Conservation (phyloP, 2,329 filamentous ascomycete species). For the Malbranchea zuffiana region DNA sequence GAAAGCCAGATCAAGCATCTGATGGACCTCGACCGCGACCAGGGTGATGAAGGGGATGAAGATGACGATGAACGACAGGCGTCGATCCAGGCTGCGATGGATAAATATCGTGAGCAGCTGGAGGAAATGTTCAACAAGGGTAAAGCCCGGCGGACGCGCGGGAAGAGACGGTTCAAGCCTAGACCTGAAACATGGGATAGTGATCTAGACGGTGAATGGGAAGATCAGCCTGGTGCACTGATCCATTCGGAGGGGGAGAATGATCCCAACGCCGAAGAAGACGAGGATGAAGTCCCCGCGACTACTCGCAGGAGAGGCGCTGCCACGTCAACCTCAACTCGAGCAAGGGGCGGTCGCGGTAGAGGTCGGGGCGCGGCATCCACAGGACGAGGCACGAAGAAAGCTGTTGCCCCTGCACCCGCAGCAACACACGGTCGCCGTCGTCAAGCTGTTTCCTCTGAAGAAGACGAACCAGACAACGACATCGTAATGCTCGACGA, state of each 20-base stretch:
- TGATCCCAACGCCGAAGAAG: slow-evolving; percentile 36
- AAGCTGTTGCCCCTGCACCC: slow-evolving; percentile 15
- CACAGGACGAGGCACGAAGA: slow-evolving; percentile 23
- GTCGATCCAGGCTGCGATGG: slow-evolving; percentile 63
- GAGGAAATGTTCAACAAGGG: slow-evolving; percentile 63
- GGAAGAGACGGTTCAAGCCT: slow-evolving; percentile 55
- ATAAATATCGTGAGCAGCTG: slow-evolving; percentile 55
- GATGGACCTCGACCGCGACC: slow-evolving; percentile 53
- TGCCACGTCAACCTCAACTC: slow-evolving; percentile 29
- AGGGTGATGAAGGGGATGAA: slow-evolving; percentile 56
- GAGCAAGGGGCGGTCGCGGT: slow-evolving; percentile 23
- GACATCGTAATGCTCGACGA: slow-evolving; percentile 33
- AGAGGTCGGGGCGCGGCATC: slow-evolving; percentile 20
- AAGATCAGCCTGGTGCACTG: slow-evolving; percentile 60
- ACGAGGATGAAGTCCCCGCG: slow-evolving; percentile 37
- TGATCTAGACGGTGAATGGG: slow-evolving; percentile 81
- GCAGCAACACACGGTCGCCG: slow-evolving; percentile 18
- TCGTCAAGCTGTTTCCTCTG: slow-evolving; percentile 22
- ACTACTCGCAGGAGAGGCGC: slow-evolving; percentile 36
- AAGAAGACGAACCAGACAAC: slow-evolving; percentile 28
- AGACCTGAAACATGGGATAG: slow-evolving; percentile 76
- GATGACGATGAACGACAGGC: slow-evolving; percentile 57
- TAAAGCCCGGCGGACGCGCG: slow-evolving; percentile 41
- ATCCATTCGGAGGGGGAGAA: slow-evolving; percentile 44
- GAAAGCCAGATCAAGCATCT: slow-evolving; percentile 60